Percentiles rank a stretch among this genome's conserved stretches.
Evolutionary conservation across 2,329 filamentous ascomycete species (phyloP).

Genomic region (Teratosphaeria nubilosa): DNA sequence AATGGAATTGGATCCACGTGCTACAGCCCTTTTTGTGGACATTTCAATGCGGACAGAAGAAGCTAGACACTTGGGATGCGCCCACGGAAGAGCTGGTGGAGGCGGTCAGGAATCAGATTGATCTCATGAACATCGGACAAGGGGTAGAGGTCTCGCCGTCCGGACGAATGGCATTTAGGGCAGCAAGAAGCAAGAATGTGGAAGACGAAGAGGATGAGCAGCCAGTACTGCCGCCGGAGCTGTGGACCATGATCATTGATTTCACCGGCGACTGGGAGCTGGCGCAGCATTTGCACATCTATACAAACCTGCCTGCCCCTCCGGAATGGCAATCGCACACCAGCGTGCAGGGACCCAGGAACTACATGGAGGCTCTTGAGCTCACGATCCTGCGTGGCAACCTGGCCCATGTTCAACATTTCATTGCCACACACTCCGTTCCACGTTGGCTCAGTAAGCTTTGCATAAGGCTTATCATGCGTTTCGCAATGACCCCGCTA

Average conservation of each 20-base stretch:
- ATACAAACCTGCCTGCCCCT: constrained; percentile 65
- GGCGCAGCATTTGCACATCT: constrained; percentile 69
- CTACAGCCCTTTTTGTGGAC: constrained; percentile 75
- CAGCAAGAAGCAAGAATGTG: constrained; percentile 9
- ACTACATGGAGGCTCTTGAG: constrained; percentile 70
- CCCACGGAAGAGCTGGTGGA: constrained; percentile 59
- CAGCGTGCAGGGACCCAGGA: constrained; percentile 54
- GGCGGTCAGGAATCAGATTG: constrained; percentile 66
- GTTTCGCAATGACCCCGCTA: constrained; percentile 73
- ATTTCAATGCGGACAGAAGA: constrained; percentile 49
- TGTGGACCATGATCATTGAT: constrained; percentile 83
- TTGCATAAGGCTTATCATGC: constrained; percentile 80
- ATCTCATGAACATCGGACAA: constrained; percentile 62
- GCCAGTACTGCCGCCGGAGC: constrained; percentile 61
- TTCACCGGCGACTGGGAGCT: constrained; percentile 84
- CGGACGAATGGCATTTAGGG: constrained; percentile 19
- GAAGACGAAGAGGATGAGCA: constrained; percentile 7
- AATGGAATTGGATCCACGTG: constrained; percentile 80
- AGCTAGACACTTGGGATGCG: constrained; percentile 44
- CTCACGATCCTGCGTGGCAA: constrained; percentile 71
- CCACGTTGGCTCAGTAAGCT: constrained; percentile 68
- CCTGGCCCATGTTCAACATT: constrained; percentile 60
- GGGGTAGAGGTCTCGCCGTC: constrained; percentile 47
- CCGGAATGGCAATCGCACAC: constrained; percentile 59
- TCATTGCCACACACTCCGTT: constrained; percentile 56